phyloP scores from a whole-genome alignment of 345 rosid species.

The Angophora floribunda region DNA sequence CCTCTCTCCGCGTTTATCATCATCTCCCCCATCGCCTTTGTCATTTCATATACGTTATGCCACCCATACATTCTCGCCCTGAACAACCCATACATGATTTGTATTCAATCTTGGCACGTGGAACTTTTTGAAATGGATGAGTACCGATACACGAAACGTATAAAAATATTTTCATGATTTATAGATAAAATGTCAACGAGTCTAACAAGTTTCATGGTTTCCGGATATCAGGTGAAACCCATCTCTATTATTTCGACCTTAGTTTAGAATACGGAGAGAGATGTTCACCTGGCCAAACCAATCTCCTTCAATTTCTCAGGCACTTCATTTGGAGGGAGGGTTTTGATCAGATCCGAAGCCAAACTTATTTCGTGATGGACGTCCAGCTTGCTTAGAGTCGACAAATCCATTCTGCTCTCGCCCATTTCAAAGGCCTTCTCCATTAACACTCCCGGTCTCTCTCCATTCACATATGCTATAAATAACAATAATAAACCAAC shows the following conservation, averaged over 20 bases:
- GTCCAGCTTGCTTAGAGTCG: constrained; percentile 2
- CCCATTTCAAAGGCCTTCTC: constrained; percentile 1
- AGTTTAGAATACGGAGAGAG: neutral
- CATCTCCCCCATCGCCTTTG: constrained; percentile 37
- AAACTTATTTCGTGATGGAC: constrained; percentile 19
- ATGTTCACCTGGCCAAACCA: constrained; percentile 24
- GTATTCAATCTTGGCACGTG: neutral
- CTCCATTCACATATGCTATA: constrained; percentile 3
- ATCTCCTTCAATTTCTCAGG: constrained; percentile 16
- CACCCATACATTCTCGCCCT: constrained; percentile 25
- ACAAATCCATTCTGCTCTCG: neutral
- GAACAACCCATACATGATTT: neutral
- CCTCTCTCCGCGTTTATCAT: neutral
- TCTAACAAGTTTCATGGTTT: neutral
- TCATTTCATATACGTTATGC: constrained; percentile 11
- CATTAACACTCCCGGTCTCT: neutral
- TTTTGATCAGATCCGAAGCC: constrained; percentile 7
- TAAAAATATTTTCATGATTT: neutral
- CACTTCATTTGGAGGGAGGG: neutral
- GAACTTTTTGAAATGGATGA: neutral
- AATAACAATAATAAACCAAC: neutral
- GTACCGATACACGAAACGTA: no score
- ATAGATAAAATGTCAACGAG: neutral
- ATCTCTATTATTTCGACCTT: neutral
- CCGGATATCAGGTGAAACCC: neutral